Evolutionary conservation across 345 rosid genomes (phyloP).

Genomic region (Rhizophora mangle): DNA sequence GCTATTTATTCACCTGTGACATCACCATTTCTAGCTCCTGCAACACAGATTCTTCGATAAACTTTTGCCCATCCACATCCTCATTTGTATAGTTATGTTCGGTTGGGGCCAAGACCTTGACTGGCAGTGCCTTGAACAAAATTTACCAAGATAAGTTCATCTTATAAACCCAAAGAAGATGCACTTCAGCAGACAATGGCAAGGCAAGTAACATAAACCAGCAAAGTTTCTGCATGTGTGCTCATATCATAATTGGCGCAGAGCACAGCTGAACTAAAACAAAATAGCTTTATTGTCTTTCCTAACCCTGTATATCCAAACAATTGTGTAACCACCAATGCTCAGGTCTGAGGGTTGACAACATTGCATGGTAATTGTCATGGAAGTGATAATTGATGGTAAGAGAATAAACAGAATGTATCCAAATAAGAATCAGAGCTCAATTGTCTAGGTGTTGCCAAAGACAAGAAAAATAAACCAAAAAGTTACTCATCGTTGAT

Average conservation of each 20-base stretch:
- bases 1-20: constrained; percentile 46
- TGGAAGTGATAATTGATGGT: no score
- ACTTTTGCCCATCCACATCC: constrained; percentile 26
- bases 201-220: not conserved
- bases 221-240: not conserved
- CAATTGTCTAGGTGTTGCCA: no score
- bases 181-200: not conserved
- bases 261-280: no score
- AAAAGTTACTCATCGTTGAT: not conserved
- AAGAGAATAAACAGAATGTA: no score
- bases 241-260: no score
- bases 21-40: constrained; percentile 65
- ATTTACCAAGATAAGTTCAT: constrained; percentile 10
- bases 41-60: constrained; percentile 58
- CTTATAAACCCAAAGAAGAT: not conserved
- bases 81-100: constrained; percentile 32
- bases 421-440: no score
- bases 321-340: no score
- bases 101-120: constrained; percentile 17
- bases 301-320: no score
- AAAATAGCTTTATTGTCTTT: no score
- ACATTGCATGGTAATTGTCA: no score
- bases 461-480: no score
- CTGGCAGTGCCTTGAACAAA: constrained; percentile 29
- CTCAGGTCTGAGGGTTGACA: no score